Base-by-base conservation (phyloP, 441 rosid genomes). In the Erodium texanum region DNA sequence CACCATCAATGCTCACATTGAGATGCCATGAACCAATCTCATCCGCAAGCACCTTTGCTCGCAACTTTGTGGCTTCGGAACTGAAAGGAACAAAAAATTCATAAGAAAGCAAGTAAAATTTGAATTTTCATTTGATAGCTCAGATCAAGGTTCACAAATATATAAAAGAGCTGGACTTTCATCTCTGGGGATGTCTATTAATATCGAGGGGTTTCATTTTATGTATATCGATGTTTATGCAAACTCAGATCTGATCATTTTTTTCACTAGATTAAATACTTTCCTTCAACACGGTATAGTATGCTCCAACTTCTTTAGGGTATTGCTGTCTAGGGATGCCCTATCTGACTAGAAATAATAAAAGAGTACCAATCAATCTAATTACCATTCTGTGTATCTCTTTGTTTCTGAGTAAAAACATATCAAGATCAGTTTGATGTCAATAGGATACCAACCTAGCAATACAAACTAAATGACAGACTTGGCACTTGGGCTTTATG, bases 21-120 rank as follows among this genome's bases (percentile, higher is more conserved):
- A 91, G 93, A 86, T 87, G 99, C 97, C 96, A 91, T 7, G 97
- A 79, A 63, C 99, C 99, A n/a, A 94, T 89, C 85, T 94, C 97
- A 15, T 84, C 85, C 38, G 97, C 92, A 56, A 94, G 86, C 68
- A 79, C 81, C 89, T 87, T 91, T 69, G 97, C 97, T 65, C 90
- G 85, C 76, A 58, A 79, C 77, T 81, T 87, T 66, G 97, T 94
- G 70, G 82, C 83, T 70, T 85, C 83, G 20, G 99, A 94, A 82
- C 99, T 91, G 84, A 64, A 79, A 76, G 64, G 72, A 52, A 61
- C 36, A 18, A 24, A 66, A 52, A 20, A 15, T 50, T 50, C 20
- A 50, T 41, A 5, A 11, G 54, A 48, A 48, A 48, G 54, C 54
- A 14, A 12, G n/a, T 15, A 48, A 48, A 45, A 45, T 45, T 45